phyloP scores from a whole-genome alignment of 2,329 filamentous ascomycete species.

The Huntiella decipiens region DNA sequence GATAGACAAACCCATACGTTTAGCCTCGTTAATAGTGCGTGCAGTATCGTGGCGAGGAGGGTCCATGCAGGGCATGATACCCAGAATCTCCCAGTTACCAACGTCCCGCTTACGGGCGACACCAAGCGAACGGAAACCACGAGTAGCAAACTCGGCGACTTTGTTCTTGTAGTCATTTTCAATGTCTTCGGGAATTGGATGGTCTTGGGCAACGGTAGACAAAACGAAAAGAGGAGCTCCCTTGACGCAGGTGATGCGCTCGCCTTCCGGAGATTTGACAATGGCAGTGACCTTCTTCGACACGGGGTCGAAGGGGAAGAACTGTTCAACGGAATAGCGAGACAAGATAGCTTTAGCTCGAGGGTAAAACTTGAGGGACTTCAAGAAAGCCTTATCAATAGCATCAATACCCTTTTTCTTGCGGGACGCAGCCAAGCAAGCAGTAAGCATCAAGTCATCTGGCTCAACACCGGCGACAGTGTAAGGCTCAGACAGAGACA shows the following conservation, averaged over 20 bases:
- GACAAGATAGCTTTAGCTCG: conserved; percentile 60
- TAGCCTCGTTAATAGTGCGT: conserved; percentile 78
- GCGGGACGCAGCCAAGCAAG: conserved; percentile 72
- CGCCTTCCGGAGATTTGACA: conserved; percentile 65
- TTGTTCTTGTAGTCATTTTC: conserved; percentile 81
- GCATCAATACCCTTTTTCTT: conserved; percentile 94
- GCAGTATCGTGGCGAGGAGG: conserved; percentile 80
- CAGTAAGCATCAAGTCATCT: conserved; percentile 81
- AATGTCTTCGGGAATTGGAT: conserved; percentile 56
- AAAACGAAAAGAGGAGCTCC: conserved; percentile 76
- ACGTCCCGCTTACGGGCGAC: conserved; percentile 76
- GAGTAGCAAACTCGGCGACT: conserved; percentile 75
- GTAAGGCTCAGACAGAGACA: conserved; percentile 71
- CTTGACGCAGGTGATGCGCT: conserved; percentile 77
- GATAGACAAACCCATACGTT: conserved; percentile 70
- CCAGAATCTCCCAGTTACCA: conserved; percentile 73
- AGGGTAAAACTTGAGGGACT: conserved; percentile 65
- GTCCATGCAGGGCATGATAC: conserved; percentile 88
- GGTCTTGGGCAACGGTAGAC: conserved; percentile 72
- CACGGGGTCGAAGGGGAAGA: conserved; percentile 78
- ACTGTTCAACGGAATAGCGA: conserved; percentile 71
- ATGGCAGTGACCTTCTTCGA: conserved; percentile 81
- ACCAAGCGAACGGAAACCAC: conserved; percentile 87
- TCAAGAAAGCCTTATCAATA: conserved; percentile 88
- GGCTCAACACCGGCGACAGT: conserved; percentile 64